Conservation (phyloP, 2,329 filamentous ascomycete genomes). For the Thelonectria discophora region DNA sequence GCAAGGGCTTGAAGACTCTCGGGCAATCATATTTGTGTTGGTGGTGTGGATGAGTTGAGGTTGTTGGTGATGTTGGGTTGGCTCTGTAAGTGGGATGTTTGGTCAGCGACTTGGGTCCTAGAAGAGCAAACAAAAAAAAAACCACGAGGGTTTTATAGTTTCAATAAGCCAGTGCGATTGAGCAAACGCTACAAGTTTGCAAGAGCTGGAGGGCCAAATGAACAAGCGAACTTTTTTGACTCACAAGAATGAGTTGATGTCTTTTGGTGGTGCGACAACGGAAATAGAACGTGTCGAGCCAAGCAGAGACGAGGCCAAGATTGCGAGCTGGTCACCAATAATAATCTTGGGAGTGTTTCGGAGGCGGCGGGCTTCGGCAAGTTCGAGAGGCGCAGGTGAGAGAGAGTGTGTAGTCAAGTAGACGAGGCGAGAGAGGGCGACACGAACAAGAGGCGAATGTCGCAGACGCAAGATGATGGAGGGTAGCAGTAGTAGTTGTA, state of each 20-base stretch:
- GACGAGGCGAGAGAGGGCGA: conserved; percentile 44
- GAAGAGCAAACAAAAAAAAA: no score
- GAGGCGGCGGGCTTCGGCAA: conserved; percentile 37
- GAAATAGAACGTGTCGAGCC: conserved; percentile 42
- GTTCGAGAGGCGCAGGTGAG: no score
- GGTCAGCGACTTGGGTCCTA: conserved; percentile 27
- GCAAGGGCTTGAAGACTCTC: conserved; percentile 45
- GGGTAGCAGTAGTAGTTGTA: conserved; percentile 5
- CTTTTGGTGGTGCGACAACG: conserved; percentile 43
- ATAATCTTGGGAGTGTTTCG: conserved; percentile 45
- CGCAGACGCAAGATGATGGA: conserved; percentile 37
- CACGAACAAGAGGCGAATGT: conserved; percentile 46
- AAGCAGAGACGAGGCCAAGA: conserved; percentile 42
- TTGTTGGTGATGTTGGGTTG: conserved; percentile 4
- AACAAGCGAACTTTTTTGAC: conserved; percentile 45
- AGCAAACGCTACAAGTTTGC: conserved; percentile 17
- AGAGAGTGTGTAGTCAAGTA: conserved; percentile 28
- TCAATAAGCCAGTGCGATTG: neutral
- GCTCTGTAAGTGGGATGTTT: conserved; percentile 16
- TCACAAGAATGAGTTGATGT: conserved; percentile 39
- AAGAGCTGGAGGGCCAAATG: conserved; percentile 11
- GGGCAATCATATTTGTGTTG: conserved; percentile 49
- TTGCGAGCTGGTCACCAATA: conserved; percentile 47
- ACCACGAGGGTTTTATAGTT: neutral
- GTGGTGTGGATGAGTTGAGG: conserved; percentile 20